These are phyloP conservation scores for Licmophora abbreviata DNA, from an alignment of 108 stramenopile species.

Conservation along the genomic window DNA sequence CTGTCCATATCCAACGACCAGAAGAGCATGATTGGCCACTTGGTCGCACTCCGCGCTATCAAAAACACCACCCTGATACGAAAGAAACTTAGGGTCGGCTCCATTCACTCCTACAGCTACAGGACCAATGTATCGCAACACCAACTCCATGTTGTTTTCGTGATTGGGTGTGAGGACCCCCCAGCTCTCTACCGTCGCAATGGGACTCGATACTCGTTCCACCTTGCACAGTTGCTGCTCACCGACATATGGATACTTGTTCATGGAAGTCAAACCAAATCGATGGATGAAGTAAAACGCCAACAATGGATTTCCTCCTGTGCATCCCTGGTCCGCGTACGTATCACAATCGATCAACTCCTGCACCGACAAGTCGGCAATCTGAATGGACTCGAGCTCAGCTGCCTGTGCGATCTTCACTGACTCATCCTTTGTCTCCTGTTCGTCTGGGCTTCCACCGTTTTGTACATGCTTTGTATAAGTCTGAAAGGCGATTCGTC, in stretches of 20 bases:
- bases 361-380: slow-evolving; percentile 68
- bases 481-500: slow-evolving; percentile 38
- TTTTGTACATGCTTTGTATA: slow-evolving; percentile 12
- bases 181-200: slow-evolving; percentile 68
- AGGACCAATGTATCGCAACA: slow-evolving; percentile 64
- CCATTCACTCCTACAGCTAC: slow-evolving; percentile 70
- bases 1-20: slow-evolving; percentile 53
- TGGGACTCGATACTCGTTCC: slow-evolving; percentile 23
- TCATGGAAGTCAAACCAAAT: slow-evolving; percentile 45
- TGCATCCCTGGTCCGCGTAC: slow-evolving; percentile 79
- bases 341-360: slow-evolving; percentile 90
- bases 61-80: slow-evolving; percentile 60
- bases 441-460: neutral
- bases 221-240: slow-evolving; percentile 22
- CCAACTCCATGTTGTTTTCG: slow-evolving; percentile 60
- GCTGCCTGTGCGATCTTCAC: slow-evolving; percentile 25
- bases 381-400: slow-evolving; percentile 33
- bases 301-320: slow-evolving; percentile 85
- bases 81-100: slow-evolving; percentile 49
- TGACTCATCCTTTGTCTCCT: slow-evolving; percentile 5
- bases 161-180: slow-evolving; percentile 52
- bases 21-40: slow-evolving; percentile 67
- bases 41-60: slow-evolving; percentile 26
- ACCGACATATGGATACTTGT: slow-evolving; percentile 60
- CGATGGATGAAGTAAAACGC: slow-evolving; percentile 81